Evolutionary conservation across 257 asterid species (phyloP), one percentile per base, ranked within the genome.

Genomic region (Nicotiana attenuata): DNA sequence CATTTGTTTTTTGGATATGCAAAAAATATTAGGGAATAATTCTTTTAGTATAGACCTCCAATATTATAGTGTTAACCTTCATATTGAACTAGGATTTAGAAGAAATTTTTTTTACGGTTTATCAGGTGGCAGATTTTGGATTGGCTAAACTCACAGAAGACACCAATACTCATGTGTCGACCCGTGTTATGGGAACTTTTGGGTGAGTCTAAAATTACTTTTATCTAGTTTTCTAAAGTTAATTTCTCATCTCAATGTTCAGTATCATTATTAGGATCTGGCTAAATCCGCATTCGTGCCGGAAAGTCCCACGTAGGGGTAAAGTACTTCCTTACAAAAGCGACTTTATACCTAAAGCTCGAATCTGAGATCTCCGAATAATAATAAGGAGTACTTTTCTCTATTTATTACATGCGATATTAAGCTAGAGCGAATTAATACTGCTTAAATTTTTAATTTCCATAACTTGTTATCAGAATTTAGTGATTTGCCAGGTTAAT

Each of bases 131-230:
- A 53, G 98, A 95, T 88, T 95, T 95, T 45, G 98, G 98, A 65
- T 86, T 95, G 89, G 98, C 98, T 24, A 95, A 92, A 78, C 97
- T 95, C 65, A 85, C 98, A 19, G 87, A 96, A 8, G 98, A 92
- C 29, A 92, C 89, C 80, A 65, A 84, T 81, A 95, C 98, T 84
- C 98, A 95, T 67, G 98, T 95, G 57, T 95, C 98, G 1, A 95
- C 98, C 0, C 98, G 98, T 5, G 97, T 95, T 13, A 95, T 93
- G 99, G 99, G 99, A 81, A 95, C 99, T 52, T 93, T 95, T 31
- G 99, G 98, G 98, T 91, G 69, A 83, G 87, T 64, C 69, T 19
- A 35, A 7, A 4, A 1, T 19, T 9, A 19, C 7, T 29, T 65
- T 15, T 64, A 1, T 26, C n/a, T 24, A 33, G 38, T 5, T 33